Base-by-base conservation (phyloP, 352 stramenopile genomes). In the Pythium periplocum region DNA sequence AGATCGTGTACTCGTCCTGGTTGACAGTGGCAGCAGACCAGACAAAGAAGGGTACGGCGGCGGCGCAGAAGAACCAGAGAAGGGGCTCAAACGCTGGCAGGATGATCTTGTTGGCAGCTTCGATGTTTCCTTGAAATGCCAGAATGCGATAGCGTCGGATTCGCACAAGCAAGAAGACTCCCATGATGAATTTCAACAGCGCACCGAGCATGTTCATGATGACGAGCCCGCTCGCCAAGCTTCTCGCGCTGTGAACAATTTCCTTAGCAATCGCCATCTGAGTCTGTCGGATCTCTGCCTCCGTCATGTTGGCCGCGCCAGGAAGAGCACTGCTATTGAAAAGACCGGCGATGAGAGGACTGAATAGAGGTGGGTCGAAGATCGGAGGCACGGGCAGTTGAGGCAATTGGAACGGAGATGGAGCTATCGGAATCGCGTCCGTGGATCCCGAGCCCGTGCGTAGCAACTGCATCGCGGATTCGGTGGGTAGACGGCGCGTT, bases 1-100 rank as follows among this genome's bases (percentile, higher is more conserved):
- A 68, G 37, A 71, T 40, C 2, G 59, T 66, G 57, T 68, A 75
- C 3, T 55, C 4, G 10, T 64, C 46, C 6, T 75, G 54, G 0
- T 59, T 67, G 12, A 80, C 54, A 26, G 47, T 55, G 12, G 68
- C 48, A 38, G 54, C 39, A 49, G 64, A 56, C 52, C 69, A 53
- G 37, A 59, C 48, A 37, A 59, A 39, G 64, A 79, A 86, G 0
- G 61, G 38, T 12, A 63, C 65, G 0, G 69, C 64, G 2, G 53
- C 52, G 8, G 7, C 48, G 0, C 57, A 59, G 2, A 86, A 57
- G 12, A 86, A 53, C 75, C 72, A 83, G 9, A 86, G 49, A 12
- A 86, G 54, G 1, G 75, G 75, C 52, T 80, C 75, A 47, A 82
- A 86, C 9, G 73, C 71, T 7, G 75, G 75, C 38, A 83, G 45